Evolutionary conservation across 2,329 filamentous ascomycete species (phyloP), one percentile per base, ranked within the genome.

Genomic region (Aspergillus fischeri): DNA sequence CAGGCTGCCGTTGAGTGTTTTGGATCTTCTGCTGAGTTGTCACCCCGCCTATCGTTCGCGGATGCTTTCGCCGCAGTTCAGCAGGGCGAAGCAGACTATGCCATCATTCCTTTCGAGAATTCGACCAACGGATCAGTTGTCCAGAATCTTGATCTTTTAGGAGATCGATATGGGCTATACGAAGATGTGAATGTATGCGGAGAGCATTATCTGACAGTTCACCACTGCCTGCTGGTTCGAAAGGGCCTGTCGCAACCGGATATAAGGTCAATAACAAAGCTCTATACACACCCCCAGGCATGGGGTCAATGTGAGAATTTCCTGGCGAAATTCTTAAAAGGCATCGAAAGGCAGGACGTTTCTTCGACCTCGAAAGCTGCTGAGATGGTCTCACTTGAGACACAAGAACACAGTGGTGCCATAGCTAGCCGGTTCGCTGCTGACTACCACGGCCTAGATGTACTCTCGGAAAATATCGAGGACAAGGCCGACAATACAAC

Each of bases 271-370:
- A 82, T 97, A 67, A 83, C 81, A 65, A 87, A 88, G 67, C 75
- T 99, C 44, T 96, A 96, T 78, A 94, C 91, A 25, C 94, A 99
- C 75, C 92, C 93, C 9, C 94, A 99, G 75, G 94, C 92, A 28
- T 96, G 94, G 80, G 92, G 92, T 27, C 94, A 99, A 77, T 97
- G 92, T 75, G 86, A 86, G 48, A 74, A 70, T 8, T 96, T 96
- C 74, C 82, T 97, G 27, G 79, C 81, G 8, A 78, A 80, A 28
- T 80, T 90, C 66, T 83, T 96, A 60, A 86, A 86, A 64, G 84
- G 84, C 48, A 81, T 88, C n/a, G 91, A 96, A 76, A 83, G 87
- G 53, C 84, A 93, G 58, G 92, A 97, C 70, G 88, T 91, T 47
- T 89, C 86, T 59, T 94, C 89, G 28, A 99, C 94, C 5, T 92